phyloP scores from a whole-genome alignment of 345 rosid genomes.

The Aegle marmelos region DNA sequence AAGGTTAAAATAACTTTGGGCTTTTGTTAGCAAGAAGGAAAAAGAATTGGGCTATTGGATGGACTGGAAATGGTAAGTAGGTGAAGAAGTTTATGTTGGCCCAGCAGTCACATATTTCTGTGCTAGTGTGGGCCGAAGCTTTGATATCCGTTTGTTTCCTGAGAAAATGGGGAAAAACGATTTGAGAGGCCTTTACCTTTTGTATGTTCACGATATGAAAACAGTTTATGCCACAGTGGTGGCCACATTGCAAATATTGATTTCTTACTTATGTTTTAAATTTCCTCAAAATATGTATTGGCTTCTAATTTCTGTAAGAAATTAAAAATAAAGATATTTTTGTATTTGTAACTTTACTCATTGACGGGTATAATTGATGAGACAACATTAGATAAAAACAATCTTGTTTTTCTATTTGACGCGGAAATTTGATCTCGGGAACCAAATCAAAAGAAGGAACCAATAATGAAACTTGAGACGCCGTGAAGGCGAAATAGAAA shows the following conservation, averaged over 20 bases:
- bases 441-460: not conserved
- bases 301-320: no score
- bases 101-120: not conserved
- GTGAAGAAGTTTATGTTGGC: not conserved
- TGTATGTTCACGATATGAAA: no score
- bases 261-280: no score
- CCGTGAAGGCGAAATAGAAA: not conserved
- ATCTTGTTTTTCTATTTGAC: not conserved
- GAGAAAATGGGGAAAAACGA: not conserved
- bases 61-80: not conserved
- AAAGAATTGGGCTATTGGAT: no score
- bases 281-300: no score
- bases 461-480: not conserved
- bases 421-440: not conserved
- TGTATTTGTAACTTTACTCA: no score
- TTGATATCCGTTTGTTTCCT: not conserved
- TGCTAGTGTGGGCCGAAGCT: not conserved
- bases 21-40: no score
- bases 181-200: not conserved
- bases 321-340: no score
- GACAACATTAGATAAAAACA: not conserved
- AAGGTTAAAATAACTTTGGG: no score
- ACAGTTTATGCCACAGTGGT: no score
- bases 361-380: not conserved
- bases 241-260: no score